Evolutionary conservation across 2,329 filamentous ascomycete species (phyloP), one percentile per base, ranked within the genome.

Genomic region (Beauveria pseudobassiana): DNA sequence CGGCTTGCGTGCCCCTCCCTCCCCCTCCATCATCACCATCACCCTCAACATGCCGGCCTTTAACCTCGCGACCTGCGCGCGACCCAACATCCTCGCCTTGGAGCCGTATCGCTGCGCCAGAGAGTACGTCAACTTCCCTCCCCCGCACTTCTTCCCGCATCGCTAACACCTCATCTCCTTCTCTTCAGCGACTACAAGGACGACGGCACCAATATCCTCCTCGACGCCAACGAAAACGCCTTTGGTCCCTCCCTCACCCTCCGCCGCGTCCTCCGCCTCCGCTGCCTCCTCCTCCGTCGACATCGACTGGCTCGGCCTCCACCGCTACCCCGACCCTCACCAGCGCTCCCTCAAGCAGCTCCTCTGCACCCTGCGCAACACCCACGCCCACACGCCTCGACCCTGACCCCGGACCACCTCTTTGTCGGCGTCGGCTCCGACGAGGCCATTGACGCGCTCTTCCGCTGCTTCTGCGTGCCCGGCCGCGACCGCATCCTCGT

Each of bases 191-290:
- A 99, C 83, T 98, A 99, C 84, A 97, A 99, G 79, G 93, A 99
- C 74, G 90, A 99, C 73, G 95, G 95, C 67, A 93, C 87, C 63
- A 98, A 98, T 71, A 87, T 98, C 69, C 87, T 99, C 58, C 89
- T 99, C 67, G 95, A 99, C 73, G 95, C 95, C 68, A 99, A 99
- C 71, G 95, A 99, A 78, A 99, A 99, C 72, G 92, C 95, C 63
- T 97, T 89, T 70, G 95, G 95, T 0, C 93, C 95, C 0, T 88
- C 90, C 1, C 78, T 97, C 54, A 77, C 81, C 1, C 12, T 72
- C 79, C 57, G 74, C 78, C 53, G 61, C 67, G 48, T 76, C 76
- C 65, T 38, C 30, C 12, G 30, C 30, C 26, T 9, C 48, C 2
- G 6, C 48, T 8, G 75, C 76, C 12, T 66, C 70, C 60, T 65